Evolutionary conservation across 1,284 basidiomycete genomes (phyloP).

Genomic region (Microstroma glucosiphilum): DNA sequence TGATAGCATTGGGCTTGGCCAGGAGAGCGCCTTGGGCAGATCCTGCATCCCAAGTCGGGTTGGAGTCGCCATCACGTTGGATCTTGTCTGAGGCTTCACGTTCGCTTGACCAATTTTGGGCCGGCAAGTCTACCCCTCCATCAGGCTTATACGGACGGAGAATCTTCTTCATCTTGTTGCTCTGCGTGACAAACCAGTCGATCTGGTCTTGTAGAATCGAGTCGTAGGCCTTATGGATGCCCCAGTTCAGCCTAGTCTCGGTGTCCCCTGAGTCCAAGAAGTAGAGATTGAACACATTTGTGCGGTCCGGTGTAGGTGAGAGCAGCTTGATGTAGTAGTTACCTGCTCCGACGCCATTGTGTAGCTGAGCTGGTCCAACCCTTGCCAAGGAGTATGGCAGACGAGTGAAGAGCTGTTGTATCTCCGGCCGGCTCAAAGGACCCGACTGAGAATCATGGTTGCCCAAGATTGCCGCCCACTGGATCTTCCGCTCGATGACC

Average conservation of each 20-base stretch:
- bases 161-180: constrained; percentile 12
- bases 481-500: constrained; percentile 68
- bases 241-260: constrained; percentile 18
- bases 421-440: constrained; percentile 47
- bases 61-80: not conserved
- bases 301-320: constrained; percentile 53
- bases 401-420: constrained; percentile 63
- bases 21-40: constrained; percentile 16
- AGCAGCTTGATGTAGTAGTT: constrained; percentile 18
- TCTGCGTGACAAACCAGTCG: constrained; percentile 29
- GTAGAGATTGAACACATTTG: constrained; percentile 79
- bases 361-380: constrained; percentile 70
- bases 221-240: constrained; percentile 30
- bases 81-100: not conserved
- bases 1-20: constrained; percentile 30
- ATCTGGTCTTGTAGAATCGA: constrained; percentile 41
- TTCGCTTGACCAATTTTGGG: constrained; percentile 11
- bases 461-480: constrained; percentile 81
- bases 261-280: constrained; percentile 75
- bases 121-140: constrained; percentile 21
- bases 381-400: constrained; percentile 79
- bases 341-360: constrained; percentile 62
- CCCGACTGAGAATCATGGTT: constrained; percentile 61
- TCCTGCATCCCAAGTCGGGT: constrained; percentile 18
- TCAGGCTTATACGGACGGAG: constrained; percentile 32